Percentiles rank a stretch among this genome's conserved stretches.
These are phyloP conservation scores for Pseudomonodictys pantanalensis DNA, from an alignment of 495 filamentous ascomycete genomes.

Conservation along the genomic window DNA sequence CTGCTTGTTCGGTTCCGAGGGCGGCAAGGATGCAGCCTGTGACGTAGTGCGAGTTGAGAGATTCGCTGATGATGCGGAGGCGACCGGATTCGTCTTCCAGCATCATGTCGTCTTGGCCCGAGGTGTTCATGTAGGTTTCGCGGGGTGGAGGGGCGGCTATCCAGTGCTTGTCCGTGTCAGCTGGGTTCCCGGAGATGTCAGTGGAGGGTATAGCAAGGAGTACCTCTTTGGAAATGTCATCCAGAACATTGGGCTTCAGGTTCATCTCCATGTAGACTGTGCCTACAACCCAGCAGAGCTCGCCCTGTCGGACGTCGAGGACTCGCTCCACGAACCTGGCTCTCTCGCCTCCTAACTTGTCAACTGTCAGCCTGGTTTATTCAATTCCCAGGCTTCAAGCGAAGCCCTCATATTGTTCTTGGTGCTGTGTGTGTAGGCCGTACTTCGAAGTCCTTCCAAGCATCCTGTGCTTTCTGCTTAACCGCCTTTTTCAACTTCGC, in stretches of 20 bases:
- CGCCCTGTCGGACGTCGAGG: conserved; percentile 90
- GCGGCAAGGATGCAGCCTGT: conserved; percentile 90
- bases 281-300: conserved; percentile 91
- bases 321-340: conserved; percentile 77
- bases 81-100: conserved; percentile 95
- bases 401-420: background rate
- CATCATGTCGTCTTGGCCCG: conserved; percentile 67
- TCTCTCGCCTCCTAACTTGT: conserved; percentile 71
- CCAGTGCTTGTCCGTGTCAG: conserved; percentile 61
- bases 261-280: conserved; percentile 98
- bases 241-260: conserved; percentile 93
- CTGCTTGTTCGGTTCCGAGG: conserved; percentile 84
- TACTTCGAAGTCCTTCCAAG: conserved; percentile 73
- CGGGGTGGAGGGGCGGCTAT: conserved; percentile 77
- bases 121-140: conserved; percentile 65
- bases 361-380: conserved; percentile 1
- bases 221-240: conserved; percentile 90
- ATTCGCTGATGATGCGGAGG: conserved; percentile 70
- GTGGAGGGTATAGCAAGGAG: background rate
- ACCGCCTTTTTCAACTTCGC: conserved; percentile 82
- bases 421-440: background rate
- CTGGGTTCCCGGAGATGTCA: background rate
- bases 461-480: conserved; percentile 65
- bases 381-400: background rate
- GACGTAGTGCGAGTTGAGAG: conserved; percentile 65